Evolutionary conservation across 2,329 filamentous ascomycete species (phyloP), one percentile per base, ranked within the genome.

Genomic region (Colletotrichum chrysophilum): DNA sequence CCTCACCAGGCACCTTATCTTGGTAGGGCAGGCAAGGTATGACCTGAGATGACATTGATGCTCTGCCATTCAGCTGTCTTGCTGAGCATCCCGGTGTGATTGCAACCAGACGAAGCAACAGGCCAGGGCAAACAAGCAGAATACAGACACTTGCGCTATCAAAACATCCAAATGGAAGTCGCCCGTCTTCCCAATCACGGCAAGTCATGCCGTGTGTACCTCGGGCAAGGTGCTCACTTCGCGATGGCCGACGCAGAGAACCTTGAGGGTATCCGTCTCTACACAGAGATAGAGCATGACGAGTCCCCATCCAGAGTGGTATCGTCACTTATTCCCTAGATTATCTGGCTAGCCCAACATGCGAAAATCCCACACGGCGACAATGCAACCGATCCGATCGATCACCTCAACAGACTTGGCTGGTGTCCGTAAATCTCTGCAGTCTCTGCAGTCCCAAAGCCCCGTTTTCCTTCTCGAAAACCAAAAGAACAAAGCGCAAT

Each of bases 351-450:
- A 36, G 52, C 73, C 73, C 34, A 36, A 62, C 61, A 26, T n/a
- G 66, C 58, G n/a, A 55, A 74, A 70, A 64, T 52, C 21, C 55
- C 30, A 55, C 60, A 75, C 24, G 26, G 21, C 26, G 36, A 71
- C 56, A 67, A 61, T 55, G 66, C 68, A n/a, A 14, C 43, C 73
- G 73, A 73, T 68, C 69, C 73, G 73, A 73, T 75, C 70, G 73
- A 75, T 75, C 56, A 24, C 68, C 55, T 58, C 38, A 24, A 26
- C n/a, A 58, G 43, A 43, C 43, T 43, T 55, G 64, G 38, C 56
- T 34, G 62, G 34, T 48, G 26, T 12, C 28, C 14, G 43, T 58
- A 34, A 60, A 73, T 43, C 55, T 64, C 43, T 52, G 43, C 43
- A 52, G n/a, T 43, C 55, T 64, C 43, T 48, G 43, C n/a, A 48